Percentiles rank a stretch among this genome's conserved stretches.
Evolutionary conservation across 1,139 yeast genomes (phyloP).

Genomic region (Kurtzmaniella quercitrusa): DNA sequence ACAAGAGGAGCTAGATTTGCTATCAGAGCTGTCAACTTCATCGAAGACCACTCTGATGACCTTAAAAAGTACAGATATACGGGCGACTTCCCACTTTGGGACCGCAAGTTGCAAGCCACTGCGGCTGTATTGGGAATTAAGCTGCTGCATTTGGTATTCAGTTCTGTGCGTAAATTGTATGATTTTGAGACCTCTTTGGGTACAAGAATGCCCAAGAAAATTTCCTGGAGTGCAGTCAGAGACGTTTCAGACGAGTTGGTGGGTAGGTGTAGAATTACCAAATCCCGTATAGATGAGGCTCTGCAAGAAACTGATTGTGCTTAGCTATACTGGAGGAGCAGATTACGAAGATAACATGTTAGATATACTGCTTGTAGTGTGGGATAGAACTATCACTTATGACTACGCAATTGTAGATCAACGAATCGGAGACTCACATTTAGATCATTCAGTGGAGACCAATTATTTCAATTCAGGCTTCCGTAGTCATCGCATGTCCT

Average conservation of each 20-base stretch:
- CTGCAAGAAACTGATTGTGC: neutral
- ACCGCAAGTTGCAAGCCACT: conserved; percentile 42
- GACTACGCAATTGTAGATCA: too few species aligned
- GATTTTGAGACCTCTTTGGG: conserved; percentile 80
- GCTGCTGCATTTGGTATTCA: conserved; percentile 71
- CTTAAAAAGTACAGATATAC: conserved; percentile 23
- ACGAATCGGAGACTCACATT: too few species aligned
- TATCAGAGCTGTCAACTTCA: conserved; percentile 79
- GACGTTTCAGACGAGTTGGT: conserved; percentile 82
- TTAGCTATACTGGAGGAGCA: neutral
- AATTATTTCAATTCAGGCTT: too few species aligned
- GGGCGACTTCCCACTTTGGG: conserved; percentile 32
- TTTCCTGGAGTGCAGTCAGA: conserved; percentile 76
- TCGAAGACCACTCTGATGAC: conserved; percentile 47
- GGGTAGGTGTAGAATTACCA: conserved; percentile 50
- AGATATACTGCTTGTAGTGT: neutral
- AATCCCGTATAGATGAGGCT: neutral
- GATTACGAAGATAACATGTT: neutral
- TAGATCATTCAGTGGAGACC: too few species aligned
- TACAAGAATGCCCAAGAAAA: conserved; percentile 82
- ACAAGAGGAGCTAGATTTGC: conserved; percentile 90
- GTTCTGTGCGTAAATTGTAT: conserved; percentile 70
- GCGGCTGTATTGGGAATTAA: conserved; percentile 87
- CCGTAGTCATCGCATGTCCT: too few species aligned
- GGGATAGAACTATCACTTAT: neutral